Base-by-base conservation (phyloP, 2,329 filamentous ascomycete species). In the Pestalotiopsis sp. region DNA sequence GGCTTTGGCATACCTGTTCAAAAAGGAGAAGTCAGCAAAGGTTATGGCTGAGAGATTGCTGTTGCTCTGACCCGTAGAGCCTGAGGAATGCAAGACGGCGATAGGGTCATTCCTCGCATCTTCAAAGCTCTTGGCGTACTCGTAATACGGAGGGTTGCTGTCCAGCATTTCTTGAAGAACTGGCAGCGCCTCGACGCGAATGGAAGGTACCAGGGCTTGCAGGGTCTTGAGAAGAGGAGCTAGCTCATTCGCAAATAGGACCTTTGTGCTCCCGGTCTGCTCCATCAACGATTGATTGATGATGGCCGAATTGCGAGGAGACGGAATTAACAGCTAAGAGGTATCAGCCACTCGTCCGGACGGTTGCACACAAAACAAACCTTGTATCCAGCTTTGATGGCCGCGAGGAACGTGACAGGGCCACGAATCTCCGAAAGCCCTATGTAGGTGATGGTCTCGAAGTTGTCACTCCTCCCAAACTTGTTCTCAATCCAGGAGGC, bases 361-460 rank as follows among this genome's bases (percentile, higher is more conserved):
- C 30, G 30, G 2, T 35, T 7, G 10, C 44, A 13, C 14, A 3
- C 20, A 39, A n/a, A 22, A 55, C 48, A 17, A 17, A 71, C 77
- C 56, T 77, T 78, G 59, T 79, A 78, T 2, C 78, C 79, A 39
- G 74, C 75, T 68, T 80, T 80, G 57, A 79, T 75, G 40, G 72
- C 76, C 6, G 78, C 79, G 35, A 78, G 67, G 10, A 79, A 68
- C 3, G 73, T 70, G 52, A 78, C 74, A 24, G 72, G 74, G 26
- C 75, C 70, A 9, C 77, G 74, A 24, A 79, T 68, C 66, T 80
- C 78, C 10, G 68, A 65, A 7, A 71, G n/a, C 67, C 69, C 70
- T 57, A 75, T 60, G 61, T 73, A 74, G 6, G 69, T 68, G 38
- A 77, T 65, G 11, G 74, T 73, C 38, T 72, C 71, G 55, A 74